Conservation (phyloP, 2,329 filamentous ascomycete species). For the Pleurostoma richardsiae region DNA sequence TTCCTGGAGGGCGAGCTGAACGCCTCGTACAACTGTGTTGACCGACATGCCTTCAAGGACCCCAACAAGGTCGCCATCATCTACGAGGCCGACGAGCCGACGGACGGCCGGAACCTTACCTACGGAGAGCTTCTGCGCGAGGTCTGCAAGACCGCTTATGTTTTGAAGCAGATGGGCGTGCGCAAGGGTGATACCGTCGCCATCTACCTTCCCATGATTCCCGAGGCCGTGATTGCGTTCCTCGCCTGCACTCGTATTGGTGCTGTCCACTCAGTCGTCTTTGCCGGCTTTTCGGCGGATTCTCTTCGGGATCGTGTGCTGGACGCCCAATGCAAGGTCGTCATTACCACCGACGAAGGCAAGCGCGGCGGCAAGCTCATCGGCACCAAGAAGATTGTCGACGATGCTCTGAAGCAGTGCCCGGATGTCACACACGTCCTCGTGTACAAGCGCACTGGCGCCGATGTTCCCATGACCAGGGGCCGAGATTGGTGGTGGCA, state of each 20-base stretch:
- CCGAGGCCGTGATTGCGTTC: conserved; percentile 87
- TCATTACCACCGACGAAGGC: conserved; percentile 96
- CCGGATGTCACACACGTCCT: conserved; percentile 80
- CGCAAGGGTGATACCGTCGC: conserved; percentile 96
- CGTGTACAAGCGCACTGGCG: conserved; percentile 92
- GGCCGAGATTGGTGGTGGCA: conserved; percentile 97
- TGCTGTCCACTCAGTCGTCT: conserved; percentile 94
- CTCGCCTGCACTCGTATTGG: conserved; percentile 89
- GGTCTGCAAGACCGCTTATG: conserved; percentile 82
- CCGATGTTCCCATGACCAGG: conserved; percentile 84
- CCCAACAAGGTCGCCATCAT: conserved; percentile 94
- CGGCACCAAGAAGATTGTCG: conserved; percentile 97
- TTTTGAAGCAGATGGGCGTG: conserved; percentile 91
- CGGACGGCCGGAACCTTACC: conserved; percentile 81
- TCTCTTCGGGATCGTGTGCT: conserved; percentile 92
- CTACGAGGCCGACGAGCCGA: conserved; percentile 93
- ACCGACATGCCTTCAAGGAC: conserved; percentile 93
- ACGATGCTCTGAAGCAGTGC: conserved; percentile 94
- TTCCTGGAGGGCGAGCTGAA: conserved; percentile 92
- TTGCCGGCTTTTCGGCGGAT: conserved; percentile 95
- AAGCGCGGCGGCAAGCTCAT: conserved; percentile 97
- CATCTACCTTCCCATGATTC: conserved; percentile 98
- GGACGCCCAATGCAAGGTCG: conserved; percentile 84
- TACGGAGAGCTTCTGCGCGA: conserved; percentile 91
- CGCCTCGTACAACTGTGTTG: conserved; percentile 95